Base-by-base conservation (phyloP, 2,329 filamentous ascomycete species). In the Lizonia empirigonia region DNA sequence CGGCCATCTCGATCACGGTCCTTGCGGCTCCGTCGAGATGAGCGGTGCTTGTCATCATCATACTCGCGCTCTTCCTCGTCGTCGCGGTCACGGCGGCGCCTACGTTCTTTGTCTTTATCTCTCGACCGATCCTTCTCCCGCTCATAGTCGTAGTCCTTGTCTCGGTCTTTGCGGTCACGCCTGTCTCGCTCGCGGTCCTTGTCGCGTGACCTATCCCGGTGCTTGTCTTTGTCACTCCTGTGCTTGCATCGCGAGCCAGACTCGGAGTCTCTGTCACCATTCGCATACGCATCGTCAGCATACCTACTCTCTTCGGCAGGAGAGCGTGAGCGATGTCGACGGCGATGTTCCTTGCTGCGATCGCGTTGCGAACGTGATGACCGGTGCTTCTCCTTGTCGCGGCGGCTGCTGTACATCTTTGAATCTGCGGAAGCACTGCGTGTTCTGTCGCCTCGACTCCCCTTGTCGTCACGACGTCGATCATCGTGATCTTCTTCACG, bases 351-450 rank as follows among this genome's bases (percentile, higher is more conserved):
- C 23, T 74, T 72, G 57, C 76, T 78, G 34, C 74, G 70, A 18
- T 79, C 77, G 19, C 77, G 75, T 37, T 77, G 72, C 9, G 75
- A 76, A 23, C 76, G 75, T n/a, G 75, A 78, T 5, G 76, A 76
- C 9, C 74, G 73, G 38, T 76, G 62, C 40, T 70, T 72, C 7
- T 77, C 75, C 50, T 74, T 76, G 1, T 73, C 76, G 23, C 71
- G 68, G 19, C 74, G 85, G 59, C 84, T 85, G 55, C 84, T 85
- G 55, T 84, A 83, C 61, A 85, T 83, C 57, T 80, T 83, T 29
- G 73, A 74, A 8, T 84, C 82, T 1, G 82, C 82, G 2, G 89
- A 90, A 5, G 80, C 79, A 5, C 88, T 90, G 50, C 87, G 80
- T 1, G 87, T 85, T 38, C 83, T 80, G 38, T 85, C 81, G 15